These are phyloP conservation scores for Porcisia hertigi DNA, from an alignment of 208 protist genomes.

Conservation along the genomic window DNA sequence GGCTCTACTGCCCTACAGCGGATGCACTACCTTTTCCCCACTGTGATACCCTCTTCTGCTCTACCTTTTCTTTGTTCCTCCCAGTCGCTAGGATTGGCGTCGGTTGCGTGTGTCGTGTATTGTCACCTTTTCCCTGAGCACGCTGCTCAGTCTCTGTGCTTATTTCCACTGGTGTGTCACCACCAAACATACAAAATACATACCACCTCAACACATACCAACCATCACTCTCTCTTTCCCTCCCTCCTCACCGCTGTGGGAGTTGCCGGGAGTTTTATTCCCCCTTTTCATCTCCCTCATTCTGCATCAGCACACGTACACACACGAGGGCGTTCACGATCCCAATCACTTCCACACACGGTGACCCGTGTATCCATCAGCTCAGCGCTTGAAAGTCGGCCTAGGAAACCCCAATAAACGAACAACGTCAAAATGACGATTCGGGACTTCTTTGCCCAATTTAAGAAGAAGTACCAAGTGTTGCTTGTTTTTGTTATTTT, in stretches of 20 bases:
- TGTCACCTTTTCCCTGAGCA: not conserved
- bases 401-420: not conserved
- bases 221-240: not conserved
- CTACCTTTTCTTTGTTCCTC: not conserved
- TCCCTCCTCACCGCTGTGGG: not conserved
- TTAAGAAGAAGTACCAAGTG: conserved; percentile 71
- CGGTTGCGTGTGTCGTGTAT: not conserved
- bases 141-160: not conserved
- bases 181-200: not conserved
- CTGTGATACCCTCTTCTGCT: not conserved
- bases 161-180: not conserved
- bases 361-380: not conserved
- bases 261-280: not conserved
- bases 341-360: not conserved
- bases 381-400: not conserved
- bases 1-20: not conserved
- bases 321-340: not conserved
- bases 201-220: not conserved
- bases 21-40: not conserved
- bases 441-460: conserved; percentile 17
- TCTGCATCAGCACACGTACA: not conserved
- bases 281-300: not conserved
- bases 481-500: conserved; percentile 85
- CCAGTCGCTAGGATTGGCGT: not conserved
- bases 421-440: conserved; percentile 13